Percentiles rank a stretch among this genome's conserved stretches.
These are phyloP conservation scores for Eucalyptus tenuipes DNA, from an alignment of 345 rosid species.

Conservation along the genomic window DNA sequence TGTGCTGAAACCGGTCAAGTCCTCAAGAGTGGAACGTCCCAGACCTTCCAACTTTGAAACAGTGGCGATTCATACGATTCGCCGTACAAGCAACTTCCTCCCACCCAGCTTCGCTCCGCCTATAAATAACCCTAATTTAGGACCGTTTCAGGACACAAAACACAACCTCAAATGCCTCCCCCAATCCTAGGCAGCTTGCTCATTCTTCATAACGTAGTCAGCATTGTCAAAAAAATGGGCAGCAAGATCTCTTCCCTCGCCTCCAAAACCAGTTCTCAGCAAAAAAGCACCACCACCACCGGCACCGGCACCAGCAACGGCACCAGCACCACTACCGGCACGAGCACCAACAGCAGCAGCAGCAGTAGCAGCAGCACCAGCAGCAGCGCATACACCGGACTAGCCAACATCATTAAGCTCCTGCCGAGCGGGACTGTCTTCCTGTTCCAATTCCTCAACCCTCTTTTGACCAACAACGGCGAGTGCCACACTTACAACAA, in stretches of 20 bases:
- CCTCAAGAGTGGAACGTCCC: not conserved
- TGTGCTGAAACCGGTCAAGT: not conserved
- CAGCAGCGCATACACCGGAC: slow-evolving; percentile 33
- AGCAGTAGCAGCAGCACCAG: not conserved
- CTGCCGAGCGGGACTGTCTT: slow-evolving; percentile 87
- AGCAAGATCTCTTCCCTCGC: not conserved
- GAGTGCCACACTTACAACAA: slow-evolving; percentile 41
- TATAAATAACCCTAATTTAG: not conserved
- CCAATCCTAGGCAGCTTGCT: not conserved
- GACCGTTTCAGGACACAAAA: not conserved
- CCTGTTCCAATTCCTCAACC: slow-evolving; percentile 66
- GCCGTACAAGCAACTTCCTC: slow-evolving; percentile 7
- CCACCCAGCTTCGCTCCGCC: not conserved
- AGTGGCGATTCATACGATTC: not conserved
- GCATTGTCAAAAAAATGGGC: not conserved
- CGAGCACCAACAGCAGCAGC: not conserved
- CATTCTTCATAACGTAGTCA: not conserved
- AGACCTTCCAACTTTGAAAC: not conserved
- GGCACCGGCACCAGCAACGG: too few relatives aligned
- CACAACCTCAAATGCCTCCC: not conserved
- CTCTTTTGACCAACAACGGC: slow-evolving; percentile 64
- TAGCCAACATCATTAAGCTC: slow-evolving; percentile 62
- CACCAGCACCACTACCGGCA: too few relatives aligned
- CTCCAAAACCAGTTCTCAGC: not conserved
- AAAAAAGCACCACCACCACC: not conserved